These are phyloP conservation scores for Pichia occidentalis DNA, from an alignment of 805 yeast genomes.

Conservation along the genomic window DNA sequence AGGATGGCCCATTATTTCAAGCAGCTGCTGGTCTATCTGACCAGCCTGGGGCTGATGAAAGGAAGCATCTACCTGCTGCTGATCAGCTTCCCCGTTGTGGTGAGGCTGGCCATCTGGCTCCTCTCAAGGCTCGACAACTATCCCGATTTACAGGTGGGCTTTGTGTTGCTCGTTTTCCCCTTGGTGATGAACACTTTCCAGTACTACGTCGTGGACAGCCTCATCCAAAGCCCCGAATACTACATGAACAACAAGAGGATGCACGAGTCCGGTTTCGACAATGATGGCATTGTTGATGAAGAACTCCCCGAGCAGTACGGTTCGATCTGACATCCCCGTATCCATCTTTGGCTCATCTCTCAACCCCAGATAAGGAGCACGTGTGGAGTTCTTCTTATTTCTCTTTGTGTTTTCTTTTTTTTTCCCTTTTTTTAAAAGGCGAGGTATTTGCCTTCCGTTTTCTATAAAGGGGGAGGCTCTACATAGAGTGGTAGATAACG, in stretches of 20 bases:
- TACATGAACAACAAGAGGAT: conserved; percentile 19
- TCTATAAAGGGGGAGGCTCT: too few species aligned
- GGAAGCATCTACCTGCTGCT: conserved; percentile 49
- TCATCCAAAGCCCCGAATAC: conserved; percentile 53
- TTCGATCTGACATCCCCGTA: too few species aligned
- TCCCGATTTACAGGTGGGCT: conserved; percentile 76
- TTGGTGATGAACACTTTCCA: conserved; percentile 68
- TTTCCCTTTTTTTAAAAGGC: too few species aligned
- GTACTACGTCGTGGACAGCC: conserved; percentile 63
- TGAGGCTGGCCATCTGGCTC: conserved; percentile 62
- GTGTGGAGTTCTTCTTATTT: too few species aligned
- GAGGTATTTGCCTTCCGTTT: too few species aligned
- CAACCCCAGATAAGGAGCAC: too few species aligned
- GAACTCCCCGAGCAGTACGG: conserved; percentile 5
- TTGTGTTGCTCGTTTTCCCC: conserved; percentile 82
- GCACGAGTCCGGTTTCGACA: background rate
- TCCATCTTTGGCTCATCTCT: too few species aligned
- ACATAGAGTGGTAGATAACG: too few species aligned
- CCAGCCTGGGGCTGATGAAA: conserved; percentile 56
- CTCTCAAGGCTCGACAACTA: conserved; percentile 78
- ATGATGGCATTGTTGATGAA: conserved; percentile 2
- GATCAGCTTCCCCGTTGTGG: conserved; percentile 58
- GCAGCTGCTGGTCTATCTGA: conserved; percentile 63
- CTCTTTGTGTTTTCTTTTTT: too few species aligned
- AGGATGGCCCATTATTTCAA: conserved; percentile 57